These are phyloP conservation scores for Fusarium metavorans DNA, from an alignment of 2,329 filamentous ascomycete species.

Conservation along the genomic window DNA sequence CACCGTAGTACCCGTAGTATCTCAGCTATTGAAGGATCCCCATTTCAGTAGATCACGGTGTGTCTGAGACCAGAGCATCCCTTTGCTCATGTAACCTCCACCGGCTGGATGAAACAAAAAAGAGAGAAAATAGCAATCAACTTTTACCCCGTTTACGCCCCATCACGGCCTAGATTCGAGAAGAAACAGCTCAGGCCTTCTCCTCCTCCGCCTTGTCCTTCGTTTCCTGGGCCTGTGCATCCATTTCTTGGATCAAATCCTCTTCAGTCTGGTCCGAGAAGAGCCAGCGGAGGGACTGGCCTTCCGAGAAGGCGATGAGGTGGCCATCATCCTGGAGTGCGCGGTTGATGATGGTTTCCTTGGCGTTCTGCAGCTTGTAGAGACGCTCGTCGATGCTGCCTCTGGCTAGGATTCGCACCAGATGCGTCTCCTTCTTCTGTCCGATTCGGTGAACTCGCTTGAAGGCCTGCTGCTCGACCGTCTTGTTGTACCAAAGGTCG, in stretches of 20 bases:
- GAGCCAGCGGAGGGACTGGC: neutral
- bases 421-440: conserved; percentile 69
- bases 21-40: neutral
- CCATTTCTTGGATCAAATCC: fast-evolving
- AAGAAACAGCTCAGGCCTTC: neutral
- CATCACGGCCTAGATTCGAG: fast-evolving
- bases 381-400: conserved; percentile 71
- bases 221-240: neutral
- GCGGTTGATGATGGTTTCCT: conserved; percentile 59
- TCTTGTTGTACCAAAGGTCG: conserved; percentile 72
- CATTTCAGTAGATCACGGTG: neutral
- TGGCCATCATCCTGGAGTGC: conserved; percentile 48
- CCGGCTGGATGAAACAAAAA: neutral
- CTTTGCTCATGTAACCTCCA: neutral
- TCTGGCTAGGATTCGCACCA: conserved; percentile 67
- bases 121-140: neutral
- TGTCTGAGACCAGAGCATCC: neutral
- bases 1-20: neutral
- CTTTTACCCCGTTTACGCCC: neutral
- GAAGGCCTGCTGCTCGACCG: conserved; percentile 71
- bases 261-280: neutral
- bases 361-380: conserved; percentile 65
- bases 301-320: neutral
- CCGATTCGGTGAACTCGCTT: conserved; percentile 73
- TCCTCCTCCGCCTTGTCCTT: neutral